These are phyloP conservation scores for Paracoccidioides brasiliensis DNA, from an alignment of 2,329 filamentous ascomycete genomes.

Conservation along the genomic window DNA sequence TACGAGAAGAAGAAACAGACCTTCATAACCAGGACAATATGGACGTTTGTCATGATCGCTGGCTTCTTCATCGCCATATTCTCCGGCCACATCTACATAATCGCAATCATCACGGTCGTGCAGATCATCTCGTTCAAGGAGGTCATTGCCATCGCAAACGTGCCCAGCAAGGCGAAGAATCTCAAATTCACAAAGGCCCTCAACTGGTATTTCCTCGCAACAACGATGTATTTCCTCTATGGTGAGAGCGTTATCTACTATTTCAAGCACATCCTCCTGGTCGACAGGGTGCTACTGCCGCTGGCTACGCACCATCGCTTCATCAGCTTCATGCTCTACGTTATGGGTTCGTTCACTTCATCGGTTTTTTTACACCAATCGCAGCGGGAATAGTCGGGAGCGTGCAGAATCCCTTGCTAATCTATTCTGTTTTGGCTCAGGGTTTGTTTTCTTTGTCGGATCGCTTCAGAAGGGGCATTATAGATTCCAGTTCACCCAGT, in stretches of 20 bases:
- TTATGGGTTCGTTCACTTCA: slow-evolving; percentile 57
- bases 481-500: slow-evolving; percentile 97
- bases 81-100: slow-evolving; percentile 94
- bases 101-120: slow-evolving; percentile 79
- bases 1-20: slow-evolving; percentile 99
- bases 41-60: slow-evolving; percentile 95
- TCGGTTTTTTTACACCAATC: neutral
- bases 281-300: slow-evolving; percentile 83
- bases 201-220: slow-evolving; percentile 99
- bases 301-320: slow-evolving; percentile 96
- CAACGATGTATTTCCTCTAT: slow-evolving; percentile 98
- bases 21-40: slow-evolving; percentile 92
- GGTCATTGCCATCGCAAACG: slow-evolving; percentile 93
- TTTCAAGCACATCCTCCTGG: slow-evolving; percentile 95
- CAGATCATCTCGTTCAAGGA: slow-evolving; percentile 99
- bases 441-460: slow-evolving; percentile 95
- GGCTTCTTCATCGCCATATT: slow-evolving; percentile 87
- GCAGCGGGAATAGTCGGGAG: neutral
- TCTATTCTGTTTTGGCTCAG: slow-evolving; percentile 32
- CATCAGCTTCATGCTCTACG: slow-evolving; percentile 96
- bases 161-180: slow-evolving; percentile 80
- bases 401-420: neutral
- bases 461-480: slow-evolving; percentile 93
- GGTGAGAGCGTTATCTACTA: slow-evolving; percentile 99
- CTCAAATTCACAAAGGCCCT: slow-evolving; percentile 88